Evolutionary conservation across 1,284 basidiomycete genomes (phyloP).

Genomic region (Phlebopus sp.): DNA sequence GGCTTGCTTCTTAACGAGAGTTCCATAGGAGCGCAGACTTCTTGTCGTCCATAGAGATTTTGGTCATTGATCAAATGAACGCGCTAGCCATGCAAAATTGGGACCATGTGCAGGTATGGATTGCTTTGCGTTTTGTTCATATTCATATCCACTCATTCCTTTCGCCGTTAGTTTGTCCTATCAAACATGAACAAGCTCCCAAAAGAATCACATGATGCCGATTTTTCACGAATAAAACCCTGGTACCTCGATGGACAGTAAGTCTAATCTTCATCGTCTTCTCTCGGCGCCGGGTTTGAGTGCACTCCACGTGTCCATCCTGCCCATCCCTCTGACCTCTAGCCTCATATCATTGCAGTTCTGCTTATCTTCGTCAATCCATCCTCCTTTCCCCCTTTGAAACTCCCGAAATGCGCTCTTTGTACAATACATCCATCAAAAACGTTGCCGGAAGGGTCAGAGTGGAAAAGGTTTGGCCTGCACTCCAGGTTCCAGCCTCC

Average conservation of each 20-base stretch:
- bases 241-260: slow-evolving; percentile 96
- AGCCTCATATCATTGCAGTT: slow-evolving; percentile 40
- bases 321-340: background rate
- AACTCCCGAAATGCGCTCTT: slow-evolving; percentile 80
- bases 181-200: slow-evolving; percentile 86
- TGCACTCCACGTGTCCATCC: background rate
- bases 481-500: slow-evolving; percentile 75
- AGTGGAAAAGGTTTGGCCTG: slow-evolving; percentile 63
- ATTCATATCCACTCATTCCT: slow-evolving; percentile 2
- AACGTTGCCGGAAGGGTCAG: slow-evolving; percentile 87
- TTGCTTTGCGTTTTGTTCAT: background rate
- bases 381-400: slow-evolving; percentile 89
- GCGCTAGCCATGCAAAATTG: slow-evolving; percentile 98
- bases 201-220: slow-evolving; percentile 88
- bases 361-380: slow-evolving; percentile 83
- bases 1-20: background rate
- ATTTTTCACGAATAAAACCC: slow-evolving; percentile 95
- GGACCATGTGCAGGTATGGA: slow-evolving; percentile 86
- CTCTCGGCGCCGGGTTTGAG: background rate
- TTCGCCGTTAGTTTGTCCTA: slow-evolving; percentile 70
- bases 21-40: slow-evolving; percentile 75
- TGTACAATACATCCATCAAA: slow-evolving; percentile 72
- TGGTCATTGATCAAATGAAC: slow-evolving; percentile 94
- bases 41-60: slow-evolving; percentile 89
- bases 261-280: slow-evolving; percentile 31